Conservation (phyloP, 1,139 yeast species). For the Hyphopichia wangnamkhiaoensis region DNA sequence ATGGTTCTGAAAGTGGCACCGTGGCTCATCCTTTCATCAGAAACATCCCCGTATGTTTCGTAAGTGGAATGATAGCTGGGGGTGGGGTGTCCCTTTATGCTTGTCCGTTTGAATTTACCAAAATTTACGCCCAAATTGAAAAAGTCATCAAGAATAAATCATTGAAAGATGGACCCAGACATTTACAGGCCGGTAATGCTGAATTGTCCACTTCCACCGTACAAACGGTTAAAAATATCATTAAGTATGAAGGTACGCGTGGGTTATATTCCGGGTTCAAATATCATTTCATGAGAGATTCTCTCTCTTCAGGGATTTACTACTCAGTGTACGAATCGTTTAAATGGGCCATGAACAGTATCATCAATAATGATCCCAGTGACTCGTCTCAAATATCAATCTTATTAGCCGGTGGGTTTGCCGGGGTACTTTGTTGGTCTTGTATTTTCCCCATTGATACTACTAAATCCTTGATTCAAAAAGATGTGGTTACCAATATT, state of each 20-base stretch:
- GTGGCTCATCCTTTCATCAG: conserved; percentile 42
- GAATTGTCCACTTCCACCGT: conserved; percentile 22
- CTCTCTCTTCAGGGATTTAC: conserved; percentile 71
- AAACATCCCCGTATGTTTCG: conserved; percentile 65
- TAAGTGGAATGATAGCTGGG: conserved; percentile 71
- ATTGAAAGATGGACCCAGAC: conserved; percentile 14
- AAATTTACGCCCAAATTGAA: conserved; percentile 75
- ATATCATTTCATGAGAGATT: conserved; percentile 68
- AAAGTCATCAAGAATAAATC: conserved; percentile 40
- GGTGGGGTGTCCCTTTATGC: conserved; percentile 65
- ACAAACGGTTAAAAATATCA: conserved; percentile 51
- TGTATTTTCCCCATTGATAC: conserved; percentile 81
- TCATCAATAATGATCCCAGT: conserved; percentile 32
- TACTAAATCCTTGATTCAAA: conserved; percentile 69
- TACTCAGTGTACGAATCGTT: conserved; percentile 75
- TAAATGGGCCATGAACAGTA: conserved; percentile 46
- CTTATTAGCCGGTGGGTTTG: conserved; percentile 70
- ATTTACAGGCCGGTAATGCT: conserved; percentile 13
- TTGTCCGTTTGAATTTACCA: conserved; percentile 85
- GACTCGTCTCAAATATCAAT: conserved; percentile 37
- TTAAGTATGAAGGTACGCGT: conserved; percentile 54
- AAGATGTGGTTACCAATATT: conserved; percentile 70
- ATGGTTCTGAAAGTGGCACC: conserved; percentile 8
- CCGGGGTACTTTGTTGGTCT: conserved; percentile 76
- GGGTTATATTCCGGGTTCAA: conserved; percentile 76